Percentiles rank a stretch among this genome's conserved stretches.
phyloP scores from a whole-genome alignment of 1,139 yeast species.

The Saccharomycopsis hybrid region DNA sequence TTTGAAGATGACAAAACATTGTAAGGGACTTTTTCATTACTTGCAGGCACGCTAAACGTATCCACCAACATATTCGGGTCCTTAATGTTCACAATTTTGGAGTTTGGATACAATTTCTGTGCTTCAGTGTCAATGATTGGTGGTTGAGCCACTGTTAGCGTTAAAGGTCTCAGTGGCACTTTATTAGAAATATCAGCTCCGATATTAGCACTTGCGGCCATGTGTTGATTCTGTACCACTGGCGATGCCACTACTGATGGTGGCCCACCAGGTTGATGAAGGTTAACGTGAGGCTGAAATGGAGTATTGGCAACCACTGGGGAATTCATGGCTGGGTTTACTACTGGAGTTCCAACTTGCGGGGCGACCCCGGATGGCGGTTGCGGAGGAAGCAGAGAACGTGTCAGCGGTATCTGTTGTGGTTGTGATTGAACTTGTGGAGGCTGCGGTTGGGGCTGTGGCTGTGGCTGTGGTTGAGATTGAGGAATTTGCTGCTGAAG shows the following conservation, averaged over 20 bases:
- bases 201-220: no score
- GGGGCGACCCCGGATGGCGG: constrained; percentile 2
- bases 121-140: constrained; percentile 37
- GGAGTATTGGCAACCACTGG: neutral
- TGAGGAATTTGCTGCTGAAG: constrained; percentile 18
- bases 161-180: constrained; percentile 1
- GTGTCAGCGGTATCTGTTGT: no score
- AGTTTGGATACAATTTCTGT: constrained; percentile 34
- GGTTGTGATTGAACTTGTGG: constrained; percentile 24
- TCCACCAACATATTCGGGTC: constrained; percentile 68
- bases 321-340: no score
- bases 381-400: constrained; percentile 20
- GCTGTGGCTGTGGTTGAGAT: constrained; percentile 21
- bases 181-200: neutral
- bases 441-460: constrained; percentile 16
- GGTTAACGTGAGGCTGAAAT: neutral
- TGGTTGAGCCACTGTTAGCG: constrained; percentile 22
- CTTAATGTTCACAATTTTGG: constrained; percentile 44
- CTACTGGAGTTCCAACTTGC: no score
- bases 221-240: neutral
- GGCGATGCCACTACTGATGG: constrained; percentile 21
- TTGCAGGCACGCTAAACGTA: constrained; percentile 49
- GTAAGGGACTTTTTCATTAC: constrained; percentile 47
- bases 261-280: neutral
- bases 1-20: constrained; percentile 48